Base-by-base conservation (phyloP, 495 filamentous ascomycete genomes). In the Aspergillus carlsbadensis region DNA sequence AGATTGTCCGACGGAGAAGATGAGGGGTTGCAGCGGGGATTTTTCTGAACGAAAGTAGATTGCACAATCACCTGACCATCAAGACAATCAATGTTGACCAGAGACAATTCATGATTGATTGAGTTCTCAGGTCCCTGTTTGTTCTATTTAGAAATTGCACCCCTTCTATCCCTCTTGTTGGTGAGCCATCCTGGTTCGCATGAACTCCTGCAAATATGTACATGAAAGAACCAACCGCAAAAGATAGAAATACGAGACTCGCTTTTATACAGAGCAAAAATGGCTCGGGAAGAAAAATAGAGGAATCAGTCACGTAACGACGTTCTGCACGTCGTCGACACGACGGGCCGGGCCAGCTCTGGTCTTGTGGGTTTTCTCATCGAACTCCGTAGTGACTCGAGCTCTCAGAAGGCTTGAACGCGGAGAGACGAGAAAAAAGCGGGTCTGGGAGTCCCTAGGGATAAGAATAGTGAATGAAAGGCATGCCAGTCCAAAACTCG, bases 261-360 rank as follows among this genome's bases (percentile, higher is more conserved):
- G 36, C 22, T 40, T 26, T 36, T 55, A 44, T 44, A 33, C 22
- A 29, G 21, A 17, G 41, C 33, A 20, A 10, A 18, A 31, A 31
- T 14, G 39, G 21, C 10, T 14, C n/a, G 14, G 21, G 20, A 33
- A 49, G 42, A 56, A 26, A 29, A 10, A 2, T 13, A 15, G 39
- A 39, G 46, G 10, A 35, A 29, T 34, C 33, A 26, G 31, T 40
- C 21, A 45, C 21, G 22, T 37, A 47, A 13, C 20, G 4, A 31
- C 20, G 45, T 45, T 45, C 44, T 35, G 45, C 11, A 14, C 26
- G 22, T 21, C 4, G 37, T 17, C 5, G 33, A 33, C 21, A 18
- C 45, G 45, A 57, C 22, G 45, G 54, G 54, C 46, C 34, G 54
- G 36, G 14, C 37, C 45, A 57, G 33, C 36, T 43, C 20, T 13